These are phyloP conservation scores for Neurospora sp. DNA, from an alignment of 495 filamentous ascomycete genomes.

Conservation along the genomic window DNA sequence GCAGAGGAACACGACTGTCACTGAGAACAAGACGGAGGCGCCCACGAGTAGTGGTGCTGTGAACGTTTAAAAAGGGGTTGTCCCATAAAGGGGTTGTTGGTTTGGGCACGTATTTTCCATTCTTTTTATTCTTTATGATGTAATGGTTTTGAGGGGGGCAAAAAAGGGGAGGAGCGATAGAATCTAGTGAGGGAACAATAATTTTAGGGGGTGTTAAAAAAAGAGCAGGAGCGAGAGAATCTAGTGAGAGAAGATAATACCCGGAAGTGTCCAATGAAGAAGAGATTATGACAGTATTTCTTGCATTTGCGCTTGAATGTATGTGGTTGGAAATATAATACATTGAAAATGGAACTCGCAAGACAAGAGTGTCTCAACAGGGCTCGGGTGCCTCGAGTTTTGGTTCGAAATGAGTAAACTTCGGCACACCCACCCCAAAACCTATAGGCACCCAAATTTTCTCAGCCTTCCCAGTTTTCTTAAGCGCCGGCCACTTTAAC, in stretches of 20 bases:
- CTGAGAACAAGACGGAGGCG: neutral
- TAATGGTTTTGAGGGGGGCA: neutral
- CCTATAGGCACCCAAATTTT: no score
- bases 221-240: neutral
- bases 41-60: neutral
- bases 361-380: neutral
- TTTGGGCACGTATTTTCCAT: neutral
- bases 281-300: neutral
- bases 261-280: neutral
- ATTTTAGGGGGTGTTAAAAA: neutral
- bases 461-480: no score
- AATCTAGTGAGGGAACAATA: neutral
- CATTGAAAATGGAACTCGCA: neutral
- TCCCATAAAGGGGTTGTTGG: neutral
- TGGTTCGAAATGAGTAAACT: neutral
- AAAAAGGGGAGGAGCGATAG: neutral
- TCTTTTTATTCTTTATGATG: neutral
- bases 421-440: no score
- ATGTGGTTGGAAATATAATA: neutral
- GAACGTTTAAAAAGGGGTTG: neutral
- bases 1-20: neutral
- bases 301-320: neutral
- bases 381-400: neutral
- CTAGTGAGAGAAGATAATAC: neutral
- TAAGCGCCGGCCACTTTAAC: no score